A percentile compares a stretch with the other conserved stretches of the same genome.
Evolutionary conservation across 352 stramenopile genomes (phyloP).

Genomic region (Globisporangium iwayamae): DNA sequence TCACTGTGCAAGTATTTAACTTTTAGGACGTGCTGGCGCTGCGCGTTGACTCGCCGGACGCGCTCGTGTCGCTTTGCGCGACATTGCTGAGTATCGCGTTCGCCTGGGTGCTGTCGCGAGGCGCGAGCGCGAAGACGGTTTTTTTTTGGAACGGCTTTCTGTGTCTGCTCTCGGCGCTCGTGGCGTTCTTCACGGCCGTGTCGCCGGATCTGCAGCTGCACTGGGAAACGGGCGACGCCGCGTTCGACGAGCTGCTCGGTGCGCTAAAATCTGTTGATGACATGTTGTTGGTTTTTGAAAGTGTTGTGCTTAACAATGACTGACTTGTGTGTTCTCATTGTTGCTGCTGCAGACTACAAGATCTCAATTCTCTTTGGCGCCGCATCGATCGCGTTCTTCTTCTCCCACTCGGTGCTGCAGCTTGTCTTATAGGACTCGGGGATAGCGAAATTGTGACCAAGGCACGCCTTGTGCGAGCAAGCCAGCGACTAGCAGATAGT

Average conservation of each 20-base stretch:
- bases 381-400: constrained; percentile 57
- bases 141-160: constrained; percentile 76
- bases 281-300: not conserved
- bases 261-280: constrained; percentile 13
- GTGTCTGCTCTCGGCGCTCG: constrained; percentile 43
- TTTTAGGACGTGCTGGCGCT: constrained; percentile 46
- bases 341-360: constrained; percentile 65
- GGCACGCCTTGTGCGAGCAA: not conserved
- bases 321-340: not conserved
- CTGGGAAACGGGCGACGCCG: constrained; percentile 57
- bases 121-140: constrained; percentile 39
- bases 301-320: constrained; percentile 1
- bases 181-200: constrained; percentile 64
- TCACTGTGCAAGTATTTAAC: not conserved
- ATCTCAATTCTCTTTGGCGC: constrained; percentile 68
- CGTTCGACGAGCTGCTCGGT: constrained; percentile 72
- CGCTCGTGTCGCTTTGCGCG: constrained; percentile 39
- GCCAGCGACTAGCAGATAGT: not conserved
- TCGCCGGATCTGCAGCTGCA: constrained; percentile 50
- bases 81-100: constrained; percentile 29
- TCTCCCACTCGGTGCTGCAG: constrained; percentile 59
- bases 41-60: constrained; percentile 54
- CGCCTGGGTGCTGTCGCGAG: constrained; percentile 33
- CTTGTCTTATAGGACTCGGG: constrained; percentile 31
- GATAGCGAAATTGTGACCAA: not conserved